Base-by-base conservation (phyloP, 108 stramenopile species). In the Nitzschia putrida region DNA sequence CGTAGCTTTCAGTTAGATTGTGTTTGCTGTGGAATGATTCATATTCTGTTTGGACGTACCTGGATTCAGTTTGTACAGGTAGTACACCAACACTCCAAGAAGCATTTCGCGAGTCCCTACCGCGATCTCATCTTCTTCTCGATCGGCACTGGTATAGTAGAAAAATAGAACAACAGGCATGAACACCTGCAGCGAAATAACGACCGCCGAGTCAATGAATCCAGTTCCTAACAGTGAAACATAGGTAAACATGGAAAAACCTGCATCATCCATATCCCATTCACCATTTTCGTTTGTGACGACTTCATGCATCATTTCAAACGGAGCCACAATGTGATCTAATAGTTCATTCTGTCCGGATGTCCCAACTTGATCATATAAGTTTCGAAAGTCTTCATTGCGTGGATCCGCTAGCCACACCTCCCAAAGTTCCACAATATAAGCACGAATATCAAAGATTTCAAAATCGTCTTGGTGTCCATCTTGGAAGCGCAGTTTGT, bases 381-480 rank as follows among this genome's bases (percentile, higher is more conserved):
- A 22, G 4, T 55, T 38, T 24, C 58, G 59, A 59, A 84, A 81
- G 37, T 73, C 72, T 12, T 10, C n/a, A 52, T 84, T 84, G 22
- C 68, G 57, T 25, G 56, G 44, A 50, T 80, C 73, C 37, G 51
- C 14, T 16, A 80, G 25, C 83, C 83, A 84, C 37, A 58, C 53
- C 38, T 78, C 68, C 68, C 72, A 84, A n/a, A 78, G 64, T 20
- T 80, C 77, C 12, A 40, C 18, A 26, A 66, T 77, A 58, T 66
- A 80, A 13, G 61, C 29, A 51, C 43, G 64, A 18, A 76, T 67
- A 63, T 84, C 77, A 0, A 80, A 66, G 34, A 72, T 43, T 37
- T 61, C 66, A 53, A 80, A 84, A 53, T 84, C 83, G 10, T 57
- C 61, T 50, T 69, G 71, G 44, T 78, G 73, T 7, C 76, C 76